These are phyloP conservation scores for Verticillium zaregamsianum DNA, from an alignment of 2,329 filamentous ascomycete species.

Conservation along the genomic window DNA sequence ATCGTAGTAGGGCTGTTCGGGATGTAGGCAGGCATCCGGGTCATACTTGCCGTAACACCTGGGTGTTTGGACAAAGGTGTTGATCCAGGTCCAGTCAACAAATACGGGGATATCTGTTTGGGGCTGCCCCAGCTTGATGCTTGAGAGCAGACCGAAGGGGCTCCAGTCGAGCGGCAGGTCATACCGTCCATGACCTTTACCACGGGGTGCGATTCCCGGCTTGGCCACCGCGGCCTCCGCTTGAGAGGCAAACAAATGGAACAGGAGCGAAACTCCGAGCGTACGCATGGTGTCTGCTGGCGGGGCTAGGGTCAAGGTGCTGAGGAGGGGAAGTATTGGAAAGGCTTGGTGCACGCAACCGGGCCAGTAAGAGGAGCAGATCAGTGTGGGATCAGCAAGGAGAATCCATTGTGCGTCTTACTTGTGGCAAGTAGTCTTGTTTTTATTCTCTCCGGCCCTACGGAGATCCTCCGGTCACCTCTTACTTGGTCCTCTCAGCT, in stretches of 20 bases:
- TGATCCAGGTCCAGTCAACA: conserved; percentile 17
- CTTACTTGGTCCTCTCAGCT: not conserved
- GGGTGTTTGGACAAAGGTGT: conserved; percentile 11
- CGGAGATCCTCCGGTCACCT: not conserved
- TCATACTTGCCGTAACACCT: conserved; percentile 11
- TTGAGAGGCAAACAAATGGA: not conserved
- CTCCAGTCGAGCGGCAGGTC: conserved; percentile 12
- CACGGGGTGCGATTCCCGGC: not conserved
- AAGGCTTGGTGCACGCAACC: not conserved
- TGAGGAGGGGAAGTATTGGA: not conserved
- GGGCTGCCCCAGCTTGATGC: conserved; percentile 8
- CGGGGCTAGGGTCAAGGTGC: not conserved
- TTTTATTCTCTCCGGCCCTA: not conserved
- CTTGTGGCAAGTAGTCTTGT: not conserved
- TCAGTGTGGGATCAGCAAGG: too few species aligned
- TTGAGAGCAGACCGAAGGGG: conserved; percentile 10
- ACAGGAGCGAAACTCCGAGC: not conserved
- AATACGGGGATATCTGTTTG: conserved; percentile 10
- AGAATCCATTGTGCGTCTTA: too few species aligned
- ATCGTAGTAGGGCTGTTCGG: conserved; percentile 9
- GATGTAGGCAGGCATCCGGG: conserved; percentile 8
- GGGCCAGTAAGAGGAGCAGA: too few species aligned
- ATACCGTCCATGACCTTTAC: conserved; percentile 1
- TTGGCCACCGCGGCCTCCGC: not conserved
- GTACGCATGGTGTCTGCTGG: not conserved